Base-by-base conservation (phyloP, 2,329 filamentous ascomycete species). In the Lecanosticta acicola region DNA sequence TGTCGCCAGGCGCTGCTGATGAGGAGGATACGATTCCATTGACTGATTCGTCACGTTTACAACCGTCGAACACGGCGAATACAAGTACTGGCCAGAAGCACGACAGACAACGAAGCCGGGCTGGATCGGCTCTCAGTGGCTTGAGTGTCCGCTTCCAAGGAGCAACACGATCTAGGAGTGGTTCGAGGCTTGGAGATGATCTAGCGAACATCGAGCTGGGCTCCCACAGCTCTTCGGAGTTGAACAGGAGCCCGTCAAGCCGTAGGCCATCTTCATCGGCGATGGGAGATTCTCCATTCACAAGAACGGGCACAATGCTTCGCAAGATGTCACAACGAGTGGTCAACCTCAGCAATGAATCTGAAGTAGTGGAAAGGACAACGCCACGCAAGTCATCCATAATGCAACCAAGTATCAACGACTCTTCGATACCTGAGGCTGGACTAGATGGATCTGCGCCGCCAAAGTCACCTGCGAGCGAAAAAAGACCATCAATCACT, bases 331-430 rank as follows among this genome's bases (percentile, higher is more conserved):
- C 94, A 24, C 90, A 96, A 70, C 87, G 93, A 72, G 90, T 98
- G 45, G 93, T 98, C 61, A 97, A 97, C 62, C 79, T 98, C 59
- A 95, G 89, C 68, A 94, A 94, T 63, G 93, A 97, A 60, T 84
- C 84, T 3, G 87, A 96, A 58, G 71, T 87, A 16, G 75, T 90
- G 13, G 88, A 95, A 64, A 81, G 85, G 51, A 81, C 79, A 41
- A 75, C 82, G 18, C 76, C 80, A 34, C 75, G 80, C 39, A 72
- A 83, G 71, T 65, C 84, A 70, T 65, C 79, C 64, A 56, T 82
- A 2, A 38, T 38, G 5, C 49, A 43, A 20, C 39, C 48, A 39
- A 44, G 42, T 4, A 24, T 35, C 3, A 34, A 34, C n/a, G 41
- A 51, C 26, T 36, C 45, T 13, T 16, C 29, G 10, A 34, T 40